Base-by-base conservation (phyloP, 2,329 filamentous ascomycete species). In the Pezicula rhizophila region DNA sequence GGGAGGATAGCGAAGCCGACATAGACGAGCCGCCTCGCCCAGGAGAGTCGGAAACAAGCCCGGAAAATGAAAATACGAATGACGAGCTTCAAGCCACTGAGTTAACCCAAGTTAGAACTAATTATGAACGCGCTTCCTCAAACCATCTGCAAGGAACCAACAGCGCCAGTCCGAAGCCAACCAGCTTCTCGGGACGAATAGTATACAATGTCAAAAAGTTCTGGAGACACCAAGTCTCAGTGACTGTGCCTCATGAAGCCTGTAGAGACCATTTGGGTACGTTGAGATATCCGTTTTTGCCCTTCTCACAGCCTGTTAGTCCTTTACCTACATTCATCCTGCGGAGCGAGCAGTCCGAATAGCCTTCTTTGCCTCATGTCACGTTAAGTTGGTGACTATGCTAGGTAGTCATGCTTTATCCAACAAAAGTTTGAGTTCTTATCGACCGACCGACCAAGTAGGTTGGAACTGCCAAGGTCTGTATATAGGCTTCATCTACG, bases 251-350 rank as follows among this genome's bases (percentile, higher is more conserved):
- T 12, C 72, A 74, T 51, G 67, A 69, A 25, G 62, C 69, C 42
- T 73, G 73, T 55, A 68, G 78, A 62, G 78, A 82, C 58, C 77
- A 81, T 64, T 57, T 82, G 38, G 78, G 78, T 80, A 69, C 47
- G 70, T 54, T 35, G 50, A 47, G 43, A 40, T 45, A 45, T 45
- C 44, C 40, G 34, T 47, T 52, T 48, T 14, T 10, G 43, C 45
- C 50, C 41, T 33, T 49, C 46, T 48, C 43, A 58, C 50, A 41
- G 26, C 46, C 46, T 42, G 46, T 44, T 25, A 39, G 46, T 39
- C 51, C 14, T 49, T 40, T 38, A 31, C 12, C 12, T 18, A 12
- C 8, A 18, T 18, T 18, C 23, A 8, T 23, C 11, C 23, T 40
- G 5, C 40, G 18, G 20, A 26, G 20, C 20, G n/a, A 26, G 10